These are phyloP conservation scores for Botrytis fabae DNA, from an alignment of 2,329 filamentous ascomycete genomes.

Conservation along the genomic window DNA sequence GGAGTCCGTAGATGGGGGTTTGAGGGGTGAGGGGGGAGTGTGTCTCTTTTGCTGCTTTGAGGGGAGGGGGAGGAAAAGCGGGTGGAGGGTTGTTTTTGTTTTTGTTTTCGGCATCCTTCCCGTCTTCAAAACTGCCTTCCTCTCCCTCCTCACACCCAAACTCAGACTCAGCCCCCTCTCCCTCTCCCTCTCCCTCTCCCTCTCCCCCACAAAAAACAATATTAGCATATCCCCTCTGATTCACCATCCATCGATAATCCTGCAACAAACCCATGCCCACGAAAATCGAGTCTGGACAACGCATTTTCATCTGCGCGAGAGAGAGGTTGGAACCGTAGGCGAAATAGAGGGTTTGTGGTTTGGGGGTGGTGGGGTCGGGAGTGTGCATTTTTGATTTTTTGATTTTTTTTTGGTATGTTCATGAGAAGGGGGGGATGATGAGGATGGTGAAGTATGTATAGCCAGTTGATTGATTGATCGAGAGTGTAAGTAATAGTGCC, in stretches of 20 bases:
- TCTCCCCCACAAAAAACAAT: slow-evolving; percentile 41
- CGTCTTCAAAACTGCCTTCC: fast-evolving
- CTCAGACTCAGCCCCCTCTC: too few species aligned
- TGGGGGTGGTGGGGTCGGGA: neutral
- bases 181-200: too few species aligned
- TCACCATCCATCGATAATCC: slow-evolving; percentile 66
- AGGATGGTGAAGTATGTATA: too few species aligned
- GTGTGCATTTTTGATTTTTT: neutral
- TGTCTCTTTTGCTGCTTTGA: too few species aligned
- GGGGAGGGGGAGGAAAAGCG: too few species aligned
- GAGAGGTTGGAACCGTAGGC: slow-evolving; percentile 72
- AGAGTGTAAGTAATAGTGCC: too few species aligned
- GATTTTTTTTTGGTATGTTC: neutral
- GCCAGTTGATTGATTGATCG: too few species aligned
- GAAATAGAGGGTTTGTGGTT: slow-evolving; percentile 55
- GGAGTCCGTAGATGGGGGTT: slow-evolving; percentile 49
- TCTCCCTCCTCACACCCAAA: neutral
- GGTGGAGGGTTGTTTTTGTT: too few species aligned
- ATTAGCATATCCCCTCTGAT: slow-evolving; percentile 66
- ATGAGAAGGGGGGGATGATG: too few species aligned
- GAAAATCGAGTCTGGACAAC: slow-evolving; percentile 56
- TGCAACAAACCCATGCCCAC: slow-evolving; percentile 53
- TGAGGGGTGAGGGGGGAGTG: too few species aligned
- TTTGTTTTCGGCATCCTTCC: neutral
- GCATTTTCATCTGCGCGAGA: slow-evolving; percentile 60